A percentile compares a stretch with the other conserved stretches of the same genome.
Conservation (phyloP, 768 basidiomycete genomes). For the Melanogaster broomeanus region DNA sequence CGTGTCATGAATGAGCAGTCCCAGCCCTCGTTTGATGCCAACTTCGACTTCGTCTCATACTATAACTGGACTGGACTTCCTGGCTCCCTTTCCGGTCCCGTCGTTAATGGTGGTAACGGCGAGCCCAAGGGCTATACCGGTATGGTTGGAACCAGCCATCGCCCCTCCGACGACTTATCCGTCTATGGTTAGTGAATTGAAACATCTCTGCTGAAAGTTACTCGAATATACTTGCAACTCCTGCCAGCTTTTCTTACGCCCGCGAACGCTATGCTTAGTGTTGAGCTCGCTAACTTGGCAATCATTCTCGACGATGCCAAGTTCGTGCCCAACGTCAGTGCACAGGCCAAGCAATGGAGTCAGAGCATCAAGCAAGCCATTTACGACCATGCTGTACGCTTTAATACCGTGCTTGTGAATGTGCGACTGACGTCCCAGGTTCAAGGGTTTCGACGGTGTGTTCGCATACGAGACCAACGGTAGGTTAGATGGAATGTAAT, state of each 20-base stretch:
- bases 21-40: slow-evolving; percentile 62
- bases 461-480: slow-evolving; percentile 83
- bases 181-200: slow-evolving; percentile 49
- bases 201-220: not conserved
- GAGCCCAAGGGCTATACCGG: slow-evolving; percentile 78
- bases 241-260: slow-evolving; percentile 69
- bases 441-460: slow-evolving; percentile 59
- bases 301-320: slow-evolving; percentile 54
- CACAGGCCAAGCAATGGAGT: slow-evolving; percentile 58
- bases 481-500: slow-evolving; percentile 19
- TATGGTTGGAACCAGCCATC: slow-evolving; percentile 71
- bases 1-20: slow-evolving; percentile 78
- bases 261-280: slow-evolving; percentile 82
- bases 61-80: slow-evolving; percentile 81
- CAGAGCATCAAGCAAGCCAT: slow-evolving; percentile 58
- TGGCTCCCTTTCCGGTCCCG: slow-evolving; percentile 58
- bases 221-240: not conserved
- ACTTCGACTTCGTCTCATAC: slow-evolving; percentile 75
- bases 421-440: not conserved
- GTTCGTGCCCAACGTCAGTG: slow-evolving; percentile 51
- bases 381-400: slow-evolving; percentile 58
- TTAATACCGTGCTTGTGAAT: not conserved
- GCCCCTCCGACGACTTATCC: slow-evolving; percentile 76
- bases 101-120: slow-evolving; percentile 69
- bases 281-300: slow-evolving; percentile 65